A percentile compares a stretch with the other conserved stretches of the same genome.
Conservation (phyloP, 2,329 filamentous ascomycete species). For the Apiospora aurea region DNA sequence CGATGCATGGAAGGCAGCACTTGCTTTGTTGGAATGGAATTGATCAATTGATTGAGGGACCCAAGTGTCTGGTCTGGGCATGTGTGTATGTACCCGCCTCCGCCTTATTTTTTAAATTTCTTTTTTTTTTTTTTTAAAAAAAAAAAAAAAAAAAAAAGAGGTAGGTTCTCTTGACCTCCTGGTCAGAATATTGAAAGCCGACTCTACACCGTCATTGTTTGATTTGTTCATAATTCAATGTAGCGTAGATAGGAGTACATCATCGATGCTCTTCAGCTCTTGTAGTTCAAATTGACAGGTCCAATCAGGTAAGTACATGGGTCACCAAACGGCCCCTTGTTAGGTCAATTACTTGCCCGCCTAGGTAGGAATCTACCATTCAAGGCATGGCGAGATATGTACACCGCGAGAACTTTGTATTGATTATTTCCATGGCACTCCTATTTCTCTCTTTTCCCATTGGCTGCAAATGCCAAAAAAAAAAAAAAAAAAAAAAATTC, state of each 20-base stretch:
- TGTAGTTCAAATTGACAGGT: background rate
- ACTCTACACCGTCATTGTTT: background rate
- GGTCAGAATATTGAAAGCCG: background rate
- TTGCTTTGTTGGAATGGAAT: conserved; percentile 2
- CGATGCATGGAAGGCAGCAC: background rate
- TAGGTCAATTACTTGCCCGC: background rate
- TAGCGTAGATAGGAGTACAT: background rate
- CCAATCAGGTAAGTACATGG: background rate
- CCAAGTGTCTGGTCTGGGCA: background rate
- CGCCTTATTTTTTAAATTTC: no score
- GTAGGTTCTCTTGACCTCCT: no score
- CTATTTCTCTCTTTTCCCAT: conserved; percentile 32
- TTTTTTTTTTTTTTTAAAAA: no score
- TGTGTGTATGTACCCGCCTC: background rate
- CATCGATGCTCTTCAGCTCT: background rate
- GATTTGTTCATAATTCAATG: background rate
- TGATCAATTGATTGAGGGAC: background rate
- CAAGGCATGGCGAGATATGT: background rate
- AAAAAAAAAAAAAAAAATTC: conserved; percentile 7
- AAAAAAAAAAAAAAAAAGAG: no score
- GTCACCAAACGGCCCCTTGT: background rate
- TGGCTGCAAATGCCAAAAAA: background rate
- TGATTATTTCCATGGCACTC: background rate
- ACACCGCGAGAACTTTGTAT: background rate
- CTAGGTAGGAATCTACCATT: background rate